Base-by-base conservation (phyloP, 2,329 filamentous ascomycete species). In the Aspergillus fumigatiaffinis region DNA sequence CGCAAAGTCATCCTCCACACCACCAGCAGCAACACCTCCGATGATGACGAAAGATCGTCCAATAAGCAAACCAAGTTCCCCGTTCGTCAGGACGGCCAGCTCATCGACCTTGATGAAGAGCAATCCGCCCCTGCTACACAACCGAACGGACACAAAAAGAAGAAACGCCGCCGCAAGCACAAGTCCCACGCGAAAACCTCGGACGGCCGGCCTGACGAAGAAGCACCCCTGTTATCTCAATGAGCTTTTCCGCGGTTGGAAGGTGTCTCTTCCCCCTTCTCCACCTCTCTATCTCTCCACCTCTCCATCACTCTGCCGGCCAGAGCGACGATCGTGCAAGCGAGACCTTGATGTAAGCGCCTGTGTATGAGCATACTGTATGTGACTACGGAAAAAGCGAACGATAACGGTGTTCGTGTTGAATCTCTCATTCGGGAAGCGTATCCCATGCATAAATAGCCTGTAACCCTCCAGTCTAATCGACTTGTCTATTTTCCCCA, bases 1-100 rank as follows among this genome's bases (percentile, higher is more conserved):
- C 84, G 85, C 61, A 93, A 93, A 74, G 84, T 91, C 48, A 84
- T 93, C 1, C 78, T 93, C 26, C 87, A 91, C 68, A 86, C 86
- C 3, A 88, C 81, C 26, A 86, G 82, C 63, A 82, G 80, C 20
- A 81, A 77, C 62, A 80, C 81, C 47, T 78, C 77, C 3, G 76
- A 77, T 12, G 63, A 60, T 20, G 68, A 73, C 44, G 54, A 51
- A 4, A 35, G 35, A 41, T 49, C 29, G 8, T 42, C 58, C 26
- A 28, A 25, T 2, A 55, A 56, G 23, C 38, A 44, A 10, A 4
- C 44, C 41, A 62, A 58, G 41, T 58, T 52, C 25, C 62, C 32
- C 46, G 56, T 55, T 52, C 60, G 23, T 46, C 60, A 59, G 55
- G 47, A 57, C n/a, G 56, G 56, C 9, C 53, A 59, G 20, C 25